Evolutionary conservation across 305 asterid genomes (phyloP).

Genomic region (Withania somnifera): DNA sequence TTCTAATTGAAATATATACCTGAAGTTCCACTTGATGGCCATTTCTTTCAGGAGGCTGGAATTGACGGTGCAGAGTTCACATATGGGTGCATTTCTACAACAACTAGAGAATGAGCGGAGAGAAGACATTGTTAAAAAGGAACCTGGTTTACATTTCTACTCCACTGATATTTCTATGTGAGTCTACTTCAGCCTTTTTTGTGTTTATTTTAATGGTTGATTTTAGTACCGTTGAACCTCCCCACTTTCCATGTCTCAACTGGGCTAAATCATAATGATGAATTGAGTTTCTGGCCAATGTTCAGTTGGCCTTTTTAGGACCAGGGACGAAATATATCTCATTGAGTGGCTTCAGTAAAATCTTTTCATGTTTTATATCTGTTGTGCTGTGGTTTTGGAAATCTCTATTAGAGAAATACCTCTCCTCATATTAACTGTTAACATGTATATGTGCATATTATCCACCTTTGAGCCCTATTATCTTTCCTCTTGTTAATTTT

Average conservation of each 20-base stretch:
- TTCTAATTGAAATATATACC: neutral
- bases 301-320: neutral
- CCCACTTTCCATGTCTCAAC: neutral
- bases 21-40: conserved; percentile 4
- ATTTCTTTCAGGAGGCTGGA: conserved; percentile 54
- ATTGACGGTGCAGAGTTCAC: conserved; percentile 51
- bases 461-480: neutral
- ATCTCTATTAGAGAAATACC: neutral
- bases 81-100: conserved; percentile 78
- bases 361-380: neutral
- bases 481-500: neutral
- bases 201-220: neutral
- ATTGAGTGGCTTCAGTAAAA: neutral
- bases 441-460: neutral
- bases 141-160: conserved; percentile 75
- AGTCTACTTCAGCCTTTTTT: conserved; percentile 17
- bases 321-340: neutral
- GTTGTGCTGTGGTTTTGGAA: neutral
- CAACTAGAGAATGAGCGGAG: conserved; percentile 68
- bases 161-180: conserved; percentile 85
- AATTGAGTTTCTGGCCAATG: neutral
- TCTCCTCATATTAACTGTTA: neutral
- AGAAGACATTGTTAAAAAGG: conserved; percentile 49
- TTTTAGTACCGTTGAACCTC: neutral
- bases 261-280: neutral